Conservation (phyloP, 495 filamentous ascomycete genomes). For the Letharia columbiana region DNA sequence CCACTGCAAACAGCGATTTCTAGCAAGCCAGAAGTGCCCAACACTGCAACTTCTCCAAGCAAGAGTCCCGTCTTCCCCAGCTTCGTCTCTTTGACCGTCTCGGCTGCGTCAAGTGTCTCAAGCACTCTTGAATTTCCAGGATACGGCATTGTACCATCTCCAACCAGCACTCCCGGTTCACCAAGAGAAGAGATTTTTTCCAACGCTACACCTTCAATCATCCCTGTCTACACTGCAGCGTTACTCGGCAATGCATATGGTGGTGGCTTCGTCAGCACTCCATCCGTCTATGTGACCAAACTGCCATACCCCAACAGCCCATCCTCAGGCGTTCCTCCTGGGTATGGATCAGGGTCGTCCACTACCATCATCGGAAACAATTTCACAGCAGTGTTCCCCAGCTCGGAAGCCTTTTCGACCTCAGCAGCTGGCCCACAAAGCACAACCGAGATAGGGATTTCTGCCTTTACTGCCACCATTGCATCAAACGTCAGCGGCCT, state of each 20-base stretch:
- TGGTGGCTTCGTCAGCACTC: slow-evolving; percentile 25
- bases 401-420: background rate
- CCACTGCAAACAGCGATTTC: background rate
- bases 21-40: slow-evolving; percentile 7
- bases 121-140: slow-evolving; percentile 15
- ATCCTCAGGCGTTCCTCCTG: slow-evolving; percentile 21
- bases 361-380: slow-evolving; percentile 1
- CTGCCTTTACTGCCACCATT: background rate
- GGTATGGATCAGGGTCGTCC: slow-evolving; percentile 20
- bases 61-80: slow-evolving; percentile 1
- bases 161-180: slow-evolving; percentile 5
- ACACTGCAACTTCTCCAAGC: slow-evolving; percentile 1
- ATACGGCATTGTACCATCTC: slow-evolving; percentile 18
- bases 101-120: background rate
- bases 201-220: slow-evolving; percentile 19
- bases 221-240: slow-evolving; percentile 23
- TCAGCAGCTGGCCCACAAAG: background rate
- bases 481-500: background rate
- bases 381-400: background rate
- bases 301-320: slow-evolving; percentile 14
- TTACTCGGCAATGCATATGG: slow-evolving; percentile 28
- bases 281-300: slow-evolving; percentile 23
- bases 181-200: slow-evolving; percentile 8
- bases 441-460: background rate
- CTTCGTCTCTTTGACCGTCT: slow-evolving; percentile 8